A percentile compares a stretch with the other conserved stretches of the same genome.
Evolutionary conservation across 768 basidiomycete species (phyloP).

Genomic region (Nidularia pulvinata): DNA sequence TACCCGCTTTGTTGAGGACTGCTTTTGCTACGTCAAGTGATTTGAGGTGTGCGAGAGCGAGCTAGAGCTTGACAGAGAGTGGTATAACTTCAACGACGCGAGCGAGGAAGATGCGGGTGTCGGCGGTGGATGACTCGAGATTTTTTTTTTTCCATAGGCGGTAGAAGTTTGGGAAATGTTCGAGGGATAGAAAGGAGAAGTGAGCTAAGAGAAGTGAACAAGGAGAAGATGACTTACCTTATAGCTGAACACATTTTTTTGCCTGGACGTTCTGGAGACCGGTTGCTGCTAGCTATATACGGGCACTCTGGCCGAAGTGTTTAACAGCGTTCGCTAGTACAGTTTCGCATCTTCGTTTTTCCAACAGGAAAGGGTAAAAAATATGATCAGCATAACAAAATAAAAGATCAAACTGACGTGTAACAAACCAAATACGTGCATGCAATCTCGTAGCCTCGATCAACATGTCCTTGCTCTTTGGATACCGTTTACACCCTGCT

Average conservation of each 20-base stretch:
- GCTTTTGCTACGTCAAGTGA: slow-evolving; percentile 89
- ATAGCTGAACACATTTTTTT: slow-evolving; percentile 92
- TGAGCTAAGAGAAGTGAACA: slow-evolving; percentile 3
- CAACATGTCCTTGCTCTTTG: slow-evolving; percentile 98
- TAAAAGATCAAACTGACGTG: too few relatives aligned
- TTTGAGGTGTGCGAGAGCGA: slow-evolving; percentile 94
- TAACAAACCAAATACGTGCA: too few relatives aligned
- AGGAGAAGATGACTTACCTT: slow-evolving; percentile 53
- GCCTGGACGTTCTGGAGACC: slow-evolving; percentile 80
- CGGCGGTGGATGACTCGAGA: slow-evolving; percentile 86
- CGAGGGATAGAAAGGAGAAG: slow-evolving; percentile 65
- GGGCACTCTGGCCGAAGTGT: slow-evolving; percentile 92
- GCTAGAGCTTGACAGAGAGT: slow-evolving; percentile 95
- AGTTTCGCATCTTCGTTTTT: slow-evolving; percentile 93
- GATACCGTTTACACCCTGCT: slow-evolving; percentile 95
- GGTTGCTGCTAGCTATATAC: slow-evolving; percentile 94
- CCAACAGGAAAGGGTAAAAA: too few relatives aligned
- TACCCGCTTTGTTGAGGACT: slow-evolving; percentile 95
- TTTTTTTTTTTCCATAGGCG: slow-evolving; percentile 98
- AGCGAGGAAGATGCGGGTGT: slow-evolving; percentile 91
- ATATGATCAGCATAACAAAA: too few relatives aligned
- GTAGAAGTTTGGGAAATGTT: slow-evolving; percentile 97
- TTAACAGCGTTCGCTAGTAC: slow-evolving; percentile 94
- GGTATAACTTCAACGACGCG: slow-evolving; percentile 98
- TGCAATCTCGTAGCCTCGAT: slow-evolving; percentile 95